A percentile compares a stretch with the other conserved stretches of the same genome.
Evolutionary conservation across 2,329 filamentous ascomycete species (phyloP).

Genomic region (Nemania abortiva): DNA sequence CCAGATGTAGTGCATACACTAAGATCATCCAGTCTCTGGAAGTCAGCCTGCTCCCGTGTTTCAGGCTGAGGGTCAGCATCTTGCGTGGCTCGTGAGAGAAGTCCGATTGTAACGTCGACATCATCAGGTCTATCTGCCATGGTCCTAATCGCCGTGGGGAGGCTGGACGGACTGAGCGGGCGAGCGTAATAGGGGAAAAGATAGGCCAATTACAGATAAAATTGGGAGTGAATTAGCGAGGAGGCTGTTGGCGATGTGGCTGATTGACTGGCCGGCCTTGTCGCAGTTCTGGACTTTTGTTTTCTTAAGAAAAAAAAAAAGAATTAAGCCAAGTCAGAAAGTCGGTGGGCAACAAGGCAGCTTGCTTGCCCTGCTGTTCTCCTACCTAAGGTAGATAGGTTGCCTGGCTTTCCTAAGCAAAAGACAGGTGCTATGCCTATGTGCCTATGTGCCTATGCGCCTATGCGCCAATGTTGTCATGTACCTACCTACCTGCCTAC

Average conservation of each 20-base stretch:
- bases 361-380: background rate
- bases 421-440: too few relatives aligned
- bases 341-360: background rate
- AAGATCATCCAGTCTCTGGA: constrained; percentile 8
- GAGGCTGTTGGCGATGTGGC: too few relatives aligned
- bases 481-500: too few relatives aligned
- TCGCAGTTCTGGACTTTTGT: background rate
- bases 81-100: background rate
- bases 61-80: background rate
- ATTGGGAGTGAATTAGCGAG: background rate
- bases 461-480: too few relatives aligned
- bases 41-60: constrained; percentile 4
- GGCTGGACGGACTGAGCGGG: background rate
- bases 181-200: too few relatives aligned
- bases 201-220: too few relatives aligned
- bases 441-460: too few relatives aligned
- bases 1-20: constrained; percentile 20
- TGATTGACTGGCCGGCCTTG: background rate
- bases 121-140: constrained; percentile 12
- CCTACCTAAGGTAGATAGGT: too few relatives aligned
- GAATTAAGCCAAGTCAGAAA: background rate
- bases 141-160: background rate
- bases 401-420: constrained; percentile 4
- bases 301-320: background rate
- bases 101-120: constrained; percentile 1